Conservation (phyloP, 2,329 filamentous ascomycete species). For the Xylariaceae sp. region DNA sequence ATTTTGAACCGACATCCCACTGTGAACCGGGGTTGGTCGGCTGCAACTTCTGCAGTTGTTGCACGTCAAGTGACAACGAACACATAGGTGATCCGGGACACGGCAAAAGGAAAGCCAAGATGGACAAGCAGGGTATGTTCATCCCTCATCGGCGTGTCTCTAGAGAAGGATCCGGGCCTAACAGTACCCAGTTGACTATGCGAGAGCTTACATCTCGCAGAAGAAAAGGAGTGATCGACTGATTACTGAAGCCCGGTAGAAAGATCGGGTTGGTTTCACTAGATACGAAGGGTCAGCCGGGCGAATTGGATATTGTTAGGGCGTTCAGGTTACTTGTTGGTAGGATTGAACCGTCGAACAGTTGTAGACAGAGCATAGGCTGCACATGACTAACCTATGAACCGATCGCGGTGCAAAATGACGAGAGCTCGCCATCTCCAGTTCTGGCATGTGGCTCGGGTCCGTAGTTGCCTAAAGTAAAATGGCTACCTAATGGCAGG, state of each 20-base stretch:
- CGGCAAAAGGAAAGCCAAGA: constrained; percentile 21
- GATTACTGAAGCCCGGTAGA: constrained; percentile 10
- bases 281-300: constrained; percentile 1
- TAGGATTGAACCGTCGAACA: constrained; percentile 6
- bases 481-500: not conserved
- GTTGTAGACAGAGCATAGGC: constrained; percentile 2
- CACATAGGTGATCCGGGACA: not conserved
- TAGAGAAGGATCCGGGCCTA: constrained; percentile 14
- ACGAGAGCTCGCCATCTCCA: not conserved
- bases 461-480: constrained; percentile 4
- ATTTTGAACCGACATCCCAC: constrained; percentile 21
- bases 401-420: not conserved
- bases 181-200: constrained; percentile 20
- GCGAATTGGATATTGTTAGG: constrained; percentile 8
- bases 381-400: not conserved
- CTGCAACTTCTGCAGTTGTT: constrained; percentile 26
- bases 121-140: constrained; percentile 25
- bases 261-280: constrained; percentile 3
- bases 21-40: constrained; percentile 7
- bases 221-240: constrained; percentile 15
- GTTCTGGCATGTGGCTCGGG: not conserved
- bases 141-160: not conserved
- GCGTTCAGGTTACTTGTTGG: constrained; percentile 10
- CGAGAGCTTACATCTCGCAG: constrained; percentile 23
- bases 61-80: constrained; percentile 6